Evolutionary conservation across 257 asterid genomes (phyloP).

Genomic region (Echium plantagineum): DNA sequence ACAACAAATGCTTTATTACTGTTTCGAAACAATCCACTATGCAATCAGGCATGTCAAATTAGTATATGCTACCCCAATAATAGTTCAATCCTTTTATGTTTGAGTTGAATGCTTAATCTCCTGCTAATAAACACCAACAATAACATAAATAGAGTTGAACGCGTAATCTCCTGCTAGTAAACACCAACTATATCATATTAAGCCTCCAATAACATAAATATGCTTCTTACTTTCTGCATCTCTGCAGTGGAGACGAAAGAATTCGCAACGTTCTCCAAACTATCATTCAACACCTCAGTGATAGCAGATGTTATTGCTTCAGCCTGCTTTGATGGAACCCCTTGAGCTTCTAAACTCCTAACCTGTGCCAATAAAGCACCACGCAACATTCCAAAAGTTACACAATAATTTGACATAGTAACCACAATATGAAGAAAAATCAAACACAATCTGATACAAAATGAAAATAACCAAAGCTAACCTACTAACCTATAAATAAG

Average conservation of each 20-base stretch:
- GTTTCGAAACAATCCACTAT: no score
- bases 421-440: no score
- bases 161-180: no score
- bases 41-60: neutral
- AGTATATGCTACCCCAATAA: neutral
- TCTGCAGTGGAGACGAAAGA: conserved; percentile 38
- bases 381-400: neutral
- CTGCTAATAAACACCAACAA: no score
- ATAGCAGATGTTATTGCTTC: conserved; percentile 61
- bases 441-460: no score
- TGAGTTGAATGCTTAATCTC: no score
- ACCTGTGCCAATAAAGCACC: conserved; percentile 26
- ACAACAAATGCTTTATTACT: neutral
- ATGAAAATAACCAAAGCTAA: no score
- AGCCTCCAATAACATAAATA: no score
- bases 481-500: no score
- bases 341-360: conserved; percentile 52
- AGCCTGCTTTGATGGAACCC: conserved; percentile 47
- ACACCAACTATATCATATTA: no score
- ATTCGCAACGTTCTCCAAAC: conserved; percentile 41
- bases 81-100: neutral
- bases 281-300: conserved; percentile 38
- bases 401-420: no score
- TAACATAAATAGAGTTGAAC: no score
- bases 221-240: conserved; percentile 46